phyloP scores from a whole-genome alignment of 805 yeast genomes.

The Saccharomycopsis capsularis region DNA sequence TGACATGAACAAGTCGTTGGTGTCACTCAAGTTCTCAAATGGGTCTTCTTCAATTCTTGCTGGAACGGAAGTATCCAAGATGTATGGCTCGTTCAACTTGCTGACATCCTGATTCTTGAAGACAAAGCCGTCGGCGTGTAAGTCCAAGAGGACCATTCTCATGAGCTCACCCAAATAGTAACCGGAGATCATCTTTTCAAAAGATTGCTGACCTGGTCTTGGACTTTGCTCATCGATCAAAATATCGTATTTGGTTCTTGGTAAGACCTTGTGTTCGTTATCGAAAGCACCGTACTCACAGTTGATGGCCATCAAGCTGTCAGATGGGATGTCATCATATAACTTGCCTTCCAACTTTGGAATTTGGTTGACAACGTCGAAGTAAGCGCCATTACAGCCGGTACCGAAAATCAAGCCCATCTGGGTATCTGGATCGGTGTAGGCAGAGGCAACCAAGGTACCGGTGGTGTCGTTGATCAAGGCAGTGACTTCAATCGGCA shows the following conservation, averaged over 20 bases:
- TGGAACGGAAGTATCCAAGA: conserved; percentile 86
- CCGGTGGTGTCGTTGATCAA: conserved; percentile 96
- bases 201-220: conserved; percentile 92
- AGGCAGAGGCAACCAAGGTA: conserved; percentile 90
- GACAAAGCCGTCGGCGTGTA: conserved; percentile 54
- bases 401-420: conserved; percentile 98
- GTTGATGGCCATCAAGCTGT: conserved; percentile 87
- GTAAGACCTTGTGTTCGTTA: conserved; percentile 75
- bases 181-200: conserved; percentile 97
- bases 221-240: conserved; percentile 81
- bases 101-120: conserved; percentile 65
- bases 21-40: conserved; percentile 72
- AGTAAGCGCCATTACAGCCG: conserved; percentile 96
- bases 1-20: conserved; percentile 55
- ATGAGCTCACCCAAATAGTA: conserved; percentile 90
- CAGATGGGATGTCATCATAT: conserved; percentile 52
- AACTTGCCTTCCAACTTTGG: conserved; percentile 75
- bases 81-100: conserved; percentile 54
- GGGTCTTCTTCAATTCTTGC: conserved; percentile 86
- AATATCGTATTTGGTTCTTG: conserved; percentile 84
- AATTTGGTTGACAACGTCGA: conserved; percentile 62
- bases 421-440: conserved; percentile 79
- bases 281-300: conserved; percentile 98
- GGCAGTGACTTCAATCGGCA: conserved; percentile 85
- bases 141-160: conserved; percentile 72